These are phyloP conservation scores for Iris pallida DNA, from an alignment of 116 monocot genomes.

Conservation along the genomic window DNA sequence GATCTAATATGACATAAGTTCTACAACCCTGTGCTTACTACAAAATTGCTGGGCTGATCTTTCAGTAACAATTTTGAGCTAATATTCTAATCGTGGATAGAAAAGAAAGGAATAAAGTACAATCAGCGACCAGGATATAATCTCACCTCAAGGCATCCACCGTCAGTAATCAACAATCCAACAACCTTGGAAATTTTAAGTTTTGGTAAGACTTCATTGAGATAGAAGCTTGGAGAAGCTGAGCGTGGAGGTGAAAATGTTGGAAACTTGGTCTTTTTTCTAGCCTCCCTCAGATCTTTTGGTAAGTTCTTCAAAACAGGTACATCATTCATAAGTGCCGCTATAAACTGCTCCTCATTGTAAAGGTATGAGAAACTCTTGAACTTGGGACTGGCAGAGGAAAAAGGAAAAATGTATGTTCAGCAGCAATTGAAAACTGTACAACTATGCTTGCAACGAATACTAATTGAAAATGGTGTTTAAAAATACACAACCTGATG, in stretches of 20 bases:
- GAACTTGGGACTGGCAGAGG: slow-evolving; percentile 34
- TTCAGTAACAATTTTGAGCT: too few species aligned
- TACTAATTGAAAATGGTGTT: too few species aligned
- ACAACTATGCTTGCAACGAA: too few species aligned
- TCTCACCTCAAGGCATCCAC: slow-evolving; percentile 49
- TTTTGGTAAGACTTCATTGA: slow-evolving; percentile 40
- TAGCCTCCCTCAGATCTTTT: slow-evolving; percentile 32
- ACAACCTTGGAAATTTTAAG: slow-evolving; percentile 44
- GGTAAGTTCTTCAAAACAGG: slow-evolving; percentile 41
- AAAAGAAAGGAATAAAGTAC: too few species aligned
- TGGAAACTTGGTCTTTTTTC: slow-evolving; percentile 41
- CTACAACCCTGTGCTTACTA: too few species aligned
- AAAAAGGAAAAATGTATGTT: slow-evolving; percentile 1
- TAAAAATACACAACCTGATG: slow-evolving; percentile 52
- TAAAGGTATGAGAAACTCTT: slow-evolving; percentile 53
- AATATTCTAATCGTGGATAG: too few species aligned
- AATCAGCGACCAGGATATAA: not conserved
- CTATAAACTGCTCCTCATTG: slow-evolving; percentile 49
- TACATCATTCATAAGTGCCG: slow-evolving; percentile 42
- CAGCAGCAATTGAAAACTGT: too few species aligned
- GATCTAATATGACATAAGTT: too few species aligned
- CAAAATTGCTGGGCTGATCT: too few species aligned
- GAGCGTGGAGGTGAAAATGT: slow-evolving; percentile 33
- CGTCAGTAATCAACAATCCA: slow-evolving; percentile 35
- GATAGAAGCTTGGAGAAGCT: slow-evolving; percentile 34